These are phyloP conservation scores for Pseudozyma sp. DNA, from an alignment of 1,284 basidiomycete genomes.

Conservation along the genomic window DNA sequence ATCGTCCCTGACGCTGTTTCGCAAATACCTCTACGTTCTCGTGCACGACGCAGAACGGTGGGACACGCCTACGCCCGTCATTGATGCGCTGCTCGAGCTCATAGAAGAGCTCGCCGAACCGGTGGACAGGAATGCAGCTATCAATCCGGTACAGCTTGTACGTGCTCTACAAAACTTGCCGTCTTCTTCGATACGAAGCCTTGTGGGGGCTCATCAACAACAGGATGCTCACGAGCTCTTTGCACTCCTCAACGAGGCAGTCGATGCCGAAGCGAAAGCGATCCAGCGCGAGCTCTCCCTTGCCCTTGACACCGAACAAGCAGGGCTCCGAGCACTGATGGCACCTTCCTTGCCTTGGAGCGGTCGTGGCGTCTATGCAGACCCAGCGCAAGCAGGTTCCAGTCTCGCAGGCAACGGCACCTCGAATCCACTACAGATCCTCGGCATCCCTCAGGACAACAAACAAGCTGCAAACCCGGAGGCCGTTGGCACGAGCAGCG, in stretches of 20 bases:
- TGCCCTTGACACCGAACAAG: slow-evolving; percentile 28
- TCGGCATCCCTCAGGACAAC: not conserved
- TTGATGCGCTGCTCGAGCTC: slow-evolving; percentile 59
- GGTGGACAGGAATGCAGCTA: slow-evolving; percentile 48
- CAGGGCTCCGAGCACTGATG: slow-evolving; percentile 48
- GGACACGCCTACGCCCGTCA: slow-evolving; percentile 63
- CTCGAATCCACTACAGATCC: not conserved
- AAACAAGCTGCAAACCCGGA: not conserved
- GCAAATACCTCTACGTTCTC: slow-evolving; percentile 42
- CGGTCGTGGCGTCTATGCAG: slow-evolving; percentile 35
- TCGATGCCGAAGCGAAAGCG: slow-evolving; percentile 55
- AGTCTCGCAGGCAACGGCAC: slow-evolving; percentile 2
- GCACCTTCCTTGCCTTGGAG: slow-evolving; percentile 47
- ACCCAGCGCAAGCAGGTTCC: slow-evolving; percentile 24
- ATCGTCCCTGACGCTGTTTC: slow-evolving; percentile 43
- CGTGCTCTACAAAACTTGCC: slow-evolving; percentile 50
- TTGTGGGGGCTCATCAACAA: slow-evolving; percentile 65
- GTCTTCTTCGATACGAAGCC: slow-evolving; percentile 53
- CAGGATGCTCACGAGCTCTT: slow-evolving; percentile 68
- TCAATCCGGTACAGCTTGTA: slow-evolving; percentile 54
- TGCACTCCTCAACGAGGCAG: slow-evolving; percentile 60
- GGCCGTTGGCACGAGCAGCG: not conserved
- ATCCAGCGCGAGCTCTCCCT: slow-evolving; percentile 30
- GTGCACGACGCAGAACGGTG: slow-evolving; percentile 52
- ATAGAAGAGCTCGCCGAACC: slow-evolving; percentile 46